These are phyloP conservation scores for Cylindricascospora bacillispora DNA, from an alignment of 1,139 yeast genomes.

Conservation along the genomic window DNA sequence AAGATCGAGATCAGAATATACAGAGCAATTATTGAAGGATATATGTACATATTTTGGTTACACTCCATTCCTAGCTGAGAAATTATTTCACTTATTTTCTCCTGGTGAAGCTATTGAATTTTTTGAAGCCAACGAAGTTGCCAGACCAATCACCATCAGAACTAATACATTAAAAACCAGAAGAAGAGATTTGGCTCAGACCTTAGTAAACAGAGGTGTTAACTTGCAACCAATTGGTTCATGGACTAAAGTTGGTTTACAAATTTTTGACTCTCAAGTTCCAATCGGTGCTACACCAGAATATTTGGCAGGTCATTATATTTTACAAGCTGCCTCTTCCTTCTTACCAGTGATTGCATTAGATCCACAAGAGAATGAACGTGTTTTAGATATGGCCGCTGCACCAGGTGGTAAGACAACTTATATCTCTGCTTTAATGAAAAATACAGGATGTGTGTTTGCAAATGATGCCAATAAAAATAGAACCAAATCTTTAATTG, in stretches of 20 bases:
- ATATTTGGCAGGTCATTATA: conserved; percentile 94
- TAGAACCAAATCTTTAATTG: conserved; percentile 90
- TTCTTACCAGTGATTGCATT: conserved; percentile 96
- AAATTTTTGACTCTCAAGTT: conserved; percentile 93
- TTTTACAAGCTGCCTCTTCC: conserved; percentile 96
- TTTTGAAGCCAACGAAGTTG: conserved; percentile 95
- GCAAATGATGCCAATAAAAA: conserved; percentile 97
- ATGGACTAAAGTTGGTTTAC: conserved; percentile 97
- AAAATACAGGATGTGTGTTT: conserved; percentile 92
- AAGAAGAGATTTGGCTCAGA: conserved; percentile 92
- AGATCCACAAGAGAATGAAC: conserved; percentile 90
- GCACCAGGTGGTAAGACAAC: conserved; percentile 99
- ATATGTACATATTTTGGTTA: conserved; percentile 95
- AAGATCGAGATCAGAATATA: conserved; percentile 70
- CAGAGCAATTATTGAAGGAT: conserved; percentile 64
- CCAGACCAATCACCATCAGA: conserved; percentile 92
- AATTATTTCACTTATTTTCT: conserved; percentile 76
- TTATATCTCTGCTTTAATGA: conserved; percentile 90
- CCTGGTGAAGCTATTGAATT: conserved; percentile 97
- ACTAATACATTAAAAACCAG: conserved; percentile 90
- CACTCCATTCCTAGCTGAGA: conserved; percentile 86
- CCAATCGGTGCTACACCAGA: conserved; percentile 99
- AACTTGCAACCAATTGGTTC: conserved; percentile 93
- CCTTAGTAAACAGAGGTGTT: conserved; percentile 91
- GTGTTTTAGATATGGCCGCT: conserved; percentile 97